Conservation (phyloP, 768 basidiomycete genomes). For the Lactifluus echinatus region DNA sequence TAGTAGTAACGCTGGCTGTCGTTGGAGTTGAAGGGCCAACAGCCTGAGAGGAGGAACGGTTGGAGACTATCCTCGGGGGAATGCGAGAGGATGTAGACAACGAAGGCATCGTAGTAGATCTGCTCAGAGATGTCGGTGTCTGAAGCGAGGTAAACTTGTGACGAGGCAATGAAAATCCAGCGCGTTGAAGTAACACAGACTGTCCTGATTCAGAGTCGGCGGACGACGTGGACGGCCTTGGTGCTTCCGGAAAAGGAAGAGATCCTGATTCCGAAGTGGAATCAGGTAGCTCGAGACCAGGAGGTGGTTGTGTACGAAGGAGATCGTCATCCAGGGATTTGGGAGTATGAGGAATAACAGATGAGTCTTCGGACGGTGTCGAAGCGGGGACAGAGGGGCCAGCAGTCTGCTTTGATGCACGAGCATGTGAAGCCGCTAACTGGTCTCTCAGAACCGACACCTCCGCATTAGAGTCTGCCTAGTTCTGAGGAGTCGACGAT, state of each 20-base stretch:
- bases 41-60: slow-evolving; percentile 24
- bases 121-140: slow-evolving; percentile 40
- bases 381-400: slow-evolving; percentile 21
- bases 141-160: slow-evolving; percentile 34
- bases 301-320: slow-evolving; percentile 47
- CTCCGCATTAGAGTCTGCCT: slow-evolving; percentile 75
- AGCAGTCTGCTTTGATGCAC: slow-evolving; percentile 22
- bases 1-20: slow-evolving; percentile 25
- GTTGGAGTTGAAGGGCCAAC: slow-evolving; percentile 27
- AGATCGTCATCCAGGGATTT: slow-evolving; percentile 47
- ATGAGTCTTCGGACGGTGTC: slow-evolving; percentile 28
- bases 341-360: slow-evolving; percentile 20
- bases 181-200: slow-evolving; percentile 42
- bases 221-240: slow-evolving; percentile 18
- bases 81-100: slow-evolving; percentile 37
- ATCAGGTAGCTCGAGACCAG: slow-evolving; percentile 54
- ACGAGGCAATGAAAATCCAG: slow-evolving; percentile 36
- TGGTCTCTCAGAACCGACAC: slow-evolving; percentile 77
- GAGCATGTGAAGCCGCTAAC: slow-evolving; percentile 35
- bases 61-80: slow-evolving; percentile 37
- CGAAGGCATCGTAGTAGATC: slow-evolving; percentile 46
- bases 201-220: slow-evolving; percentile 31
- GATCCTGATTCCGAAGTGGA: slow-evolving; percentile 32
- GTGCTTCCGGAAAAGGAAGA: slow-evolving; percentile 2
- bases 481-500: slow-evolving; percentile 9